Conservation (phyloP, 192 early-diverging fungal species). For the Podochytrium sp. region DNA sequence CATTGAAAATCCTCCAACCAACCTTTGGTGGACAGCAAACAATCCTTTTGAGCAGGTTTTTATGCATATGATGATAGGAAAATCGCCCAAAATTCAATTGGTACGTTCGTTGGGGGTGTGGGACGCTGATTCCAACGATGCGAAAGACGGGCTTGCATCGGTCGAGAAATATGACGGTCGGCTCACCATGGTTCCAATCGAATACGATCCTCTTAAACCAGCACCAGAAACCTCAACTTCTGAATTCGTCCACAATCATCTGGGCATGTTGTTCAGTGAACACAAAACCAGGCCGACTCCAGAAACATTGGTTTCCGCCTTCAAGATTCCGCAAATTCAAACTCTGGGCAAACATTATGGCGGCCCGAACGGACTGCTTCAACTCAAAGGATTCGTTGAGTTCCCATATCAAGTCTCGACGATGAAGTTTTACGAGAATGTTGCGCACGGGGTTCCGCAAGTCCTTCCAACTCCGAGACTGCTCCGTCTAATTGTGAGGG, state of each 20-base stretch:
- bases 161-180: not conserved
- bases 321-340: constrained; percentile 3
- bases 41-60: constrained; percentile 19
- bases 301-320: not conserved
- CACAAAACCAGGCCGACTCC: not conserved
- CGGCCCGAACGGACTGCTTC: not conserved
- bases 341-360: constrained; percentile 10
- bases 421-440: constrained; percentile 35
- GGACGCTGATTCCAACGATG: constrained; percentile 8
- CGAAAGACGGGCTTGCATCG: not conserved
- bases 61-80: not conserved
- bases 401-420: constrained; percentile 18
- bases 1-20: not conserved
- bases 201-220: not conserved
- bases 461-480: constrained; percentile 30
- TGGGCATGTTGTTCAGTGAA: not conserved
- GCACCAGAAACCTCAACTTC: not conserved
- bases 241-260: too few relatives aligned
- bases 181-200: not conserved
- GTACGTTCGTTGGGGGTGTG: constrained; percentile 16
- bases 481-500: not conserved
- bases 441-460: constrained; percentile 28
- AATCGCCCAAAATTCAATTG: not conserved
- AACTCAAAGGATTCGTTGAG: constrained; percentile 7
- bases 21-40: constrained; percentile 23